Conservation (phyloP, 108 stramenopile species). For the Skeletonema potamos region DNA sequence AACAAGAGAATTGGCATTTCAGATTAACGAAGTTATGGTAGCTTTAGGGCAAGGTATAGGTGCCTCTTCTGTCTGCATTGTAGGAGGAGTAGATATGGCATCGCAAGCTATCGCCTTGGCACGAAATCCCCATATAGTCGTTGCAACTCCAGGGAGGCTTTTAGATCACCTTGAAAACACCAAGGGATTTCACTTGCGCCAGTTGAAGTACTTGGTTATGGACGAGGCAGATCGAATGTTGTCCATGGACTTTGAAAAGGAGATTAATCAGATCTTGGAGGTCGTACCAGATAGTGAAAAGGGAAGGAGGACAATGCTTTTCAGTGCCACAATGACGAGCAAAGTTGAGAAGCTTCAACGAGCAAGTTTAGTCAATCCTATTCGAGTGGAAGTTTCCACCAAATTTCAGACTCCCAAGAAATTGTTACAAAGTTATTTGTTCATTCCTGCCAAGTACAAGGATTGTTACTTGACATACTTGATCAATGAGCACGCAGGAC, state of each 20-base stretch:
- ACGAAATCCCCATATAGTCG: constrained; percentile 95
- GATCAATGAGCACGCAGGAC: constrained; percentile 95
- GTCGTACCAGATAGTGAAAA: constrained; percentile 78
- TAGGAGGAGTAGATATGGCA: constrained; percentile 96
- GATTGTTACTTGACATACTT: constrained; percentile 97
- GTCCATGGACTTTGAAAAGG: constrained; percentile 86
- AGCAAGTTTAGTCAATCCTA: constrained; percentile 91
- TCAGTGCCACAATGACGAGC: constrained; percentile 97
- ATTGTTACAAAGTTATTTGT: constrained; percentile 94
- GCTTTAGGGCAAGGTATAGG: constrained; percentile 91
- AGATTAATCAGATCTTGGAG: constrained; percentile 91
- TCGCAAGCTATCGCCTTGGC: constrained; percentile 96
- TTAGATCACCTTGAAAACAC: constrained; percentile 98
- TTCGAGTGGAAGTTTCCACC: constrained; percentile 89
- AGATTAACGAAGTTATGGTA: constrained; percentile 96
- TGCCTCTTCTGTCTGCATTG: constrained; percentile 91
- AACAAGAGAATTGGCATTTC: constrained; percentile 99
- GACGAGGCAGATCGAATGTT: constrained; percentile 99
- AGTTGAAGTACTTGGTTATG: constrained; percentile 91
- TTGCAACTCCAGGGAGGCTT: constrained; percentile 97
- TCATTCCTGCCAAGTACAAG: constrained; percentile 99
- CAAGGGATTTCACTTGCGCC: constrained; percentile 94
- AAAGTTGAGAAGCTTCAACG: constrained; percentile 98
- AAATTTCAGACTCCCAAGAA: constrained; percentile 96
- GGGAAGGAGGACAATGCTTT: constrained; percentile 92